Percentiles rank a stretch among this genome's conserved stretches.
Evolutionary conservation across 169 alveolate genomes (phyloP).

Genomic region (Plasmodium adleri): DNA sequence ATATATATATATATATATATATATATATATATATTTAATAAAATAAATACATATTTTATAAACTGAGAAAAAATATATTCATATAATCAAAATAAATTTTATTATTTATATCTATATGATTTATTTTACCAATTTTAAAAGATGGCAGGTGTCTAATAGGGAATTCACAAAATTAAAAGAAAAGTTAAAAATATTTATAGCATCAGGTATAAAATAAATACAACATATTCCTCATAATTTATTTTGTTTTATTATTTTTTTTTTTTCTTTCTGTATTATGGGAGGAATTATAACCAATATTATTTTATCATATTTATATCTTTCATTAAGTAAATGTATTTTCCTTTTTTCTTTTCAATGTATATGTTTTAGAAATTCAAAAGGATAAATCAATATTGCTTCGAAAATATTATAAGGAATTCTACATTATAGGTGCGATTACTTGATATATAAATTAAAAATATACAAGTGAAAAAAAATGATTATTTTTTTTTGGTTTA

Average conservation of each 20-base stretch:
- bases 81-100: neutral
- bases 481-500: neutral
- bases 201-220: conserved; percentile 48
- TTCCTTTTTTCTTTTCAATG: neutral
- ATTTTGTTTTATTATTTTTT: neutral
- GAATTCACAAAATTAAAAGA: conserved; percentile 73
- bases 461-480: conserved; percentile 6
- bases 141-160: conserved; percentile 72
- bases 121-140: conserved; percentile 6
- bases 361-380: conserved; percentile 60
- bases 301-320: neutral
- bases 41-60: neutral
- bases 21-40: neutral
- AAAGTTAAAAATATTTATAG: conserved; percentile 55
- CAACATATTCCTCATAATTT: neutral
- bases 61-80: neutral
- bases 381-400: conserved; percentile 53
- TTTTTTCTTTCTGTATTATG: neutral
- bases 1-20: neutral
- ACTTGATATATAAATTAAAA: conserved; percentile 2
- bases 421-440: conserved; percentile 22
- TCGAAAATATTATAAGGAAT: conserved; percentile 72
- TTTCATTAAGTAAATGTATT: conserved; percentile 1
- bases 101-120: neutral
- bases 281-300: no score